A percentile compares a stretch with the other conserved stretches of the same genome.
Evolutionary conservation across 148 eudicot species (phyloP).

Genomic region (Silene conica): DNA sequence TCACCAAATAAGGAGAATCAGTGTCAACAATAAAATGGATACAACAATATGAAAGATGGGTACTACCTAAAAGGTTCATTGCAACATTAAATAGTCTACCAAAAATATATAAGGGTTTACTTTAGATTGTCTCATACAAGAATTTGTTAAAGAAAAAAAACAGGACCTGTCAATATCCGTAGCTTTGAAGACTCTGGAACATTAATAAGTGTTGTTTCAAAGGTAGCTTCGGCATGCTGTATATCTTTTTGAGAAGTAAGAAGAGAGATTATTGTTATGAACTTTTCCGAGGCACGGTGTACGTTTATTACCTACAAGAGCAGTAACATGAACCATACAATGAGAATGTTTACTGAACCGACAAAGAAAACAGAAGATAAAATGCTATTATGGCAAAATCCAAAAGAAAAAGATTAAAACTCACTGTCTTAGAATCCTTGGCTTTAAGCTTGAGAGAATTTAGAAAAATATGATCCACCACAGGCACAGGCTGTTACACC

Average conservation of each 20-base stretch:
- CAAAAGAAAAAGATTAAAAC: conserved; percentile 21
- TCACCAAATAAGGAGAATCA: too few relatives aligned
- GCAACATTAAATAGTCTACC: neutral
- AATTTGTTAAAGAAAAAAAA: neutral
- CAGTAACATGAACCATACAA: neutral
- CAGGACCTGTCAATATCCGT: conserved; percentile 54
- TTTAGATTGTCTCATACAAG: neutral
- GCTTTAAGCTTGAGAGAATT: conserved; percentile 80
- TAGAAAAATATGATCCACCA: conserved; percentile 60
- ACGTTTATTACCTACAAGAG: conserved; percentile 57
- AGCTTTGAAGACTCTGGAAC: conserved; percentile 50
- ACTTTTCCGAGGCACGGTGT: conserved; percentile 62
- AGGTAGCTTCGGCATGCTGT: conserved; percentile 42
- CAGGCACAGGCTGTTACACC: conserved; percentile 47
- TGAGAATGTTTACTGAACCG: neutral
- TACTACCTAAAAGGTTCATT: neutral
- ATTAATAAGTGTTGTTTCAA: conserved; percentile 49
- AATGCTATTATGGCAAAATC: neutral
- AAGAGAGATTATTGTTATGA: conserved; percentile 52
- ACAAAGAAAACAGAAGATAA: neutral
- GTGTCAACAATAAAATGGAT: neutral
- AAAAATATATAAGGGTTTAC: neutral
- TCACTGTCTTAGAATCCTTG: conserved; percentile 82
- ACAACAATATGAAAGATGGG: neutral
- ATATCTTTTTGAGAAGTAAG: conserved; percentile 41